Evolutionary conservation across 1,284 basidiomycete species (phyloP), one percentile per base, ranked within the genome.

Genomic region (Trichosporon coremiiforme): DNA sequence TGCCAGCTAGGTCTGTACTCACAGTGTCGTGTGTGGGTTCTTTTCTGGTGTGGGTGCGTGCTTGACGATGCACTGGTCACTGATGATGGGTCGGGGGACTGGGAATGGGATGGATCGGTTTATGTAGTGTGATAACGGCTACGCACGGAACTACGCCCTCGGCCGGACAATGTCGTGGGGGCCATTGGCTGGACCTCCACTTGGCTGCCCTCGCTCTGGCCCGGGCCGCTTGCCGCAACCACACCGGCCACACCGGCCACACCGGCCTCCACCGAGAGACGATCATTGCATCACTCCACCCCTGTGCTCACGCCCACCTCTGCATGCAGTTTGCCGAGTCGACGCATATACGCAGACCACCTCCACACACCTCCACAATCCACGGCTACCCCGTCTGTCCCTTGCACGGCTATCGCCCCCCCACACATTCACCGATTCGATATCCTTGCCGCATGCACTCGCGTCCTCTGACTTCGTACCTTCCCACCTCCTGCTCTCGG

Each of bases 71-170:
- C 47, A 20, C 47, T 50, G 47, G 25, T 50, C 10, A 13, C 50
- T 22, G 50, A 12, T 4, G 7, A 22, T n/a, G 12, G 57, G 57
- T n/a, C 29, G 57, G 31, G 17, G 57, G 31, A 60, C 29, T 29
- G 13, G 4, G 31, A 1, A 31, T 17, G 6, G 25, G 57, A n/a
- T 5, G 55, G 25, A 12, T 15, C 12, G 57, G 29, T 33, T 62
- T 62, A 62, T 62, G 31, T 62, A 33, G 29, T 38, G 31, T 33
- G 29, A 62, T 62, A 33, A 62, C 57, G 57, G 57, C 57, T 62
- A 33, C 57, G 57, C 57, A 62, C 57, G 57, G 57, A 62, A 62
- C 29, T 53, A 17, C 20, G 6, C 50, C 7, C 50, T 22, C 50
- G 29, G 29, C 57, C 57, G 57, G 57, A 33, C 57, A 62, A 33